Evolutionary conservation across 345 rosid genomes (phyloP).

Genomic region (Hevea brasiliensis): DNA sequence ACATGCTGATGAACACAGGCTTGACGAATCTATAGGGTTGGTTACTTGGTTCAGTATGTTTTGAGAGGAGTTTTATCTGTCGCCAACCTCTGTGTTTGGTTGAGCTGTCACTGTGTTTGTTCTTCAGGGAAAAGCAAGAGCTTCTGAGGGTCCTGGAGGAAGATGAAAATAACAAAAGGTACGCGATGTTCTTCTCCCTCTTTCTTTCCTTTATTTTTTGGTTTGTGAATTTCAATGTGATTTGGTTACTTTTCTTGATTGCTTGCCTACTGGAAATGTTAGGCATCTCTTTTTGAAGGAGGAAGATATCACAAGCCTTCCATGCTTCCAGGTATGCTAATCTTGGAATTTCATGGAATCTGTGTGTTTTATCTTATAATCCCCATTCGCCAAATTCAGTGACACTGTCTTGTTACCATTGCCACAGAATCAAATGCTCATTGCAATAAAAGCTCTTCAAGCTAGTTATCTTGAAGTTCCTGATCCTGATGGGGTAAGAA

Average conservation of each 20-base stretch:
- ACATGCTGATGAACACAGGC: slow-evolving; percentile 49
- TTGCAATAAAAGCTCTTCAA: slow-evolving; percentile 71
- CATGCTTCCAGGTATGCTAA: slow-evolving; percentile 57
- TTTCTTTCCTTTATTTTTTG: neutral
- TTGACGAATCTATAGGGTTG: slow-evolving; percentile 64
- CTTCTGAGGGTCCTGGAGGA: slow-evolving; percentile 50
- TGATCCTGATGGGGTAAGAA: slow-evolving; percentile 67
- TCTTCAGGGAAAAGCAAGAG: slow-evolving; percentile 56
- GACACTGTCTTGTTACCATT: neutral
- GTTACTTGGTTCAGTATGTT: slow-evolving; percentile 25
- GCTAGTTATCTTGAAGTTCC: slow-evolving; percentile 73
- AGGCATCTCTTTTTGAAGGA: slow-evolving; percentile 64
- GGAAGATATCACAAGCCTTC: slow-evolving; percentile 58
- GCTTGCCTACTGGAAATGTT: slow-evolving; percentile 15
- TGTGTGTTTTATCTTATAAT: slow-evolving; percentile 1
- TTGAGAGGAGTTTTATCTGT: neutral
- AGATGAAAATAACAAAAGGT: slow-evolving; percentile 52
- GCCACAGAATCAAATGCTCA: slow-evolving; percentile 57
- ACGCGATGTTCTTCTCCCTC: slow-evolving; percentile 8
- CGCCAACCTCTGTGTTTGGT: slow-evolving; percentile 11
- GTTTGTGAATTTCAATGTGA: neutral
- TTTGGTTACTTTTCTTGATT: slow-evolving; percentile 5
- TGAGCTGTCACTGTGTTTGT: slow-evolving; percentile 21
- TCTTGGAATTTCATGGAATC: slow-evolving; percentile 9
- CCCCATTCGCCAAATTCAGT: slow-evolving; percentile 4